Conservation (phyloP, 768 basidiomycete species). For the Lentinula guzmanii region DNA sequence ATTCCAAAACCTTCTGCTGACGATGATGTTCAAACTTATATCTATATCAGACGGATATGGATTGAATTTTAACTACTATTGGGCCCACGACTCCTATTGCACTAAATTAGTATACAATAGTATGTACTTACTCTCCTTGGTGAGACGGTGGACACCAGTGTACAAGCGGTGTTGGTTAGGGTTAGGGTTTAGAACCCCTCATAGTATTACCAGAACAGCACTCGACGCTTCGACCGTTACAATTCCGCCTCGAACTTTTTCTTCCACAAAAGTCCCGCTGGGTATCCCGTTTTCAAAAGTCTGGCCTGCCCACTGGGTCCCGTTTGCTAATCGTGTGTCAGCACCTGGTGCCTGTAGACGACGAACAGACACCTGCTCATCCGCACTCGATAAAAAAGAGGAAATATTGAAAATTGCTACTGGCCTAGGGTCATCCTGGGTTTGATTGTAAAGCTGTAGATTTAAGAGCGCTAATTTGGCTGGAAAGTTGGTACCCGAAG, state of each 20-base stretch:
- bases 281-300: conserved; percentile 36
- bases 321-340: conserved; percentile 35
- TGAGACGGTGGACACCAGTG: neutral
- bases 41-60: too few species aligned
- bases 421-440: conserved; percentile 34
- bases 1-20: too few species aligned
- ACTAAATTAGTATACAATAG: too few species aligned
- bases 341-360: conserved; percentile 43
- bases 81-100: too few species aligned
- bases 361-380: conserved; percentile 28
- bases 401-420: conserved; percentile 40
- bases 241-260: conserved; percentile 25
- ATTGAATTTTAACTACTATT: too few species aligned
- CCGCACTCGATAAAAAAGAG: conserved; percentile 23
- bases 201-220: conserved; percentile 23
- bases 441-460: conserved; percentile 45
- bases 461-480: conserved; percentile 44
- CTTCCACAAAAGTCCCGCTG: conserved; percentile 30
- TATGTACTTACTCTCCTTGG: too few species aligned
- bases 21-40: too few species aligned
- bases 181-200: too few species aligned
- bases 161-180: too few species aligned
- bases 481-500: conserved; percentile 26
- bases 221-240: conserved; percentile 31
- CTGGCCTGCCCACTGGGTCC: conserved; percentile 48